Conservation (phyloP, 192 early-diverging fungal species). For the Umbelopsis ramanniana region DNA sequence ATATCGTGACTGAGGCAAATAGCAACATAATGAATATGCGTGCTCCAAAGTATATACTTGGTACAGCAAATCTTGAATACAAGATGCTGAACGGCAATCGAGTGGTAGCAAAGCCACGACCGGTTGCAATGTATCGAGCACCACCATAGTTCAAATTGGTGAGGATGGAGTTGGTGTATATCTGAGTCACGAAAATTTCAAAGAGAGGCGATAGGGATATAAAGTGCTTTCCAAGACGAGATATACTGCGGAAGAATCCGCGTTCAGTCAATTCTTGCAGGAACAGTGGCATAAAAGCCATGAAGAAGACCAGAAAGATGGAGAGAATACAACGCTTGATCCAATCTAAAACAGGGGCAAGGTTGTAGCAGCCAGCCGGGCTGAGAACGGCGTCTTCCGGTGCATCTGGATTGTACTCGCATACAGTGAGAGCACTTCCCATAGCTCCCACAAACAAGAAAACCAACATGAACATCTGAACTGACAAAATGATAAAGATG, state of each 20-base stretch:
- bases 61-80: conserved; percentile 75
- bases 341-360: conserved; percentile 80
- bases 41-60: conserved; percentile 79
- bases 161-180: conserved; percentile 81
- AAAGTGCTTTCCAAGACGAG: conserved; percentile 79
- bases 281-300: conserved; percentile 82
- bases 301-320: conserved; percentile 81
- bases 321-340: conserved; percentile 80
- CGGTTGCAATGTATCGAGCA: conserved; percentile 85
- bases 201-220: conserved; percentile 83
- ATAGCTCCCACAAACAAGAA: conserved; percentile 78
- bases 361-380: conserved; percentile 68
- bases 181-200: conserved; percentile 86
- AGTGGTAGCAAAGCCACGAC: conserved; percentile 85
- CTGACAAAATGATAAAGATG: conserved; percentile 82
- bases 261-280: conserved; percentile 85
- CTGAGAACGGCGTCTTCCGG: conserved; percentile 48
- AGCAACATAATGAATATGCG: conserved; percentile 70
- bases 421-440: conserved; percentile 62
- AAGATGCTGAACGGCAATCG: conserved; percentile 74
- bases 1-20: conserved; percentile 74
- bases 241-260: conserved; percentile 71
- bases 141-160: conserved; percentile 81
- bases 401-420: conserved; percentile 62
- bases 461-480: conserved; percentile 81